Evolutionary conservation across 176 grass and related monocot genomes (phyloP).

Genomic region (Secale cereale): DNA sequence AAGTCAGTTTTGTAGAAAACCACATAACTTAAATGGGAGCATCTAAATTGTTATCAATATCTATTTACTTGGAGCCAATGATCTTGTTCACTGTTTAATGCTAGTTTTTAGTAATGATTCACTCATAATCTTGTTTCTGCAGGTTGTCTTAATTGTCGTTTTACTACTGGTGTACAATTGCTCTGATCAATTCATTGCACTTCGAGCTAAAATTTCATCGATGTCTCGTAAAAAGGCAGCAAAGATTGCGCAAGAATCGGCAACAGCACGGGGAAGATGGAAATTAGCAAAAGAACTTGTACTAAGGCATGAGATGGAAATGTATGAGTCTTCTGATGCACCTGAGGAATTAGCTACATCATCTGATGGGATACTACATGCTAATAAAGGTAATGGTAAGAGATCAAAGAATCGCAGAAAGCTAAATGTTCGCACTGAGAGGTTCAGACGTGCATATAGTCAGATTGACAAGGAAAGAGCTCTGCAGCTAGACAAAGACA

Average conservation of each 20-base stretch:
- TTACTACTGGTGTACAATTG: slow-evolving; percentile 71
- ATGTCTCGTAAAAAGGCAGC: slow-evolving; percentile 70
- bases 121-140: slow-evolving; percentile 3
- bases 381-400: slow-evolving; percentile 23
- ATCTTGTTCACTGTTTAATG: not conserved
- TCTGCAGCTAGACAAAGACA: slow-evolving; percentile 36
- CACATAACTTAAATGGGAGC: not conserved
- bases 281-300: slow-evolving; percentile 56
- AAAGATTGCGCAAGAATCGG: slow-evolving; percentile 48
- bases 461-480: slow-evolving; percentile 49
- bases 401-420: slow-evolving; percentile 30
- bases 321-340: slow-evolving; percentile 10
- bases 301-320: slow-evolving; percentile 30
- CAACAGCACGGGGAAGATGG: slow-evolving; percentile 59
- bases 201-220: slow-evolving; percentile 40
- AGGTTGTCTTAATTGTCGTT: slow-evolving; percentile 47
- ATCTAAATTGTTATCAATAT: not conserved
- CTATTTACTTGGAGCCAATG: not conserved
- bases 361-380: slow-evolving; percentile 15
- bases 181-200: slow-evolving; percentile 48
- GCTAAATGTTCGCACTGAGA: slow-evolving; percentile 44
- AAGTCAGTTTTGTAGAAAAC: slow-evolving; percentile 15
- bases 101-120: not conserved
- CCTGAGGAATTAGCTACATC: slow-evolving; percentile 34
- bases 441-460: slow-evolving; percentile 50